These are phyloP conservation scores for Rhododendron vialii DNA, from an alignment of 148 eudicot species.

Conservation along the genomic window DNA sequence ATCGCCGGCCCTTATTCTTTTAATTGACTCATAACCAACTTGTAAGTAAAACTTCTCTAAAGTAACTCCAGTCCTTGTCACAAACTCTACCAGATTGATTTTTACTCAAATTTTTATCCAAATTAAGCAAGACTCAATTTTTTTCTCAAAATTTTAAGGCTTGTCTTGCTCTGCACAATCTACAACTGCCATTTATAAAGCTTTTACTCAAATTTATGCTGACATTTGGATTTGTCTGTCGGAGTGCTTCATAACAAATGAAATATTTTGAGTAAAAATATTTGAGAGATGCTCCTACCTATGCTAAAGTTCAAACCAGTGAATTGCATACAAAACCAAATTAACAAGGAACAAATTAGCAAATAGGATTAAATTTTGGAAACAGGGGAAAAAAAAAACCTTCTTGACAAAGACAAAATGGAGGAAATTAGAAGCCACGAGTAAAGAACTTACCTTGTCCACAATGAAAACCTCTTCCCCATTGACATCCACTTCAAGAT, in stretches of 20 bases:
- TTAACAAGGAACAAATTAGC: not conserved
- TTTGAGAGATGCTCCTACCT: no score
- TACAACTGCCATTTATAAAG: no score
- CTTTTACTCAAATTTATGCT: no score
- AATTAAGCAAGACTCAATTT: not conserved
- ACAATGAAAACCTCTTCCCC: constrained; percentile 78
- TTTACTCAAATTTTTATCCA: not conserved
- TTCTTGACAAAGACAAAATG: not conserved
- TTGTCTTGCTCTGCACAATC: not conserved
- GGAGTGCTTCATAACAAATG: not conserved
- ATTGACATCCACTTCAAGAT: constrained; percentile 83
- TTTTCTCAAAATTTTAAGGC: not conserved
- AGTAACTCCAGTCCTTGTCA: not conserved
- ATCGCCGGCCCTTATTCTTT: no score
- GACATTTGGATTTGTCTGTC: no score
- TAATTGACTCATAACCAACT: no score
- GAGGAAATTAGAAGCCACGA: constrained; percentile 5
- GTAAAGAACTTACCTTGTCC: constrained; percentile 54
- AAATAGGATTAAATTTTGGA: not conserved
- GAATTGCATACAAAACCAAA: not conserved
- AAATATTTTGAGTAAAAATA: no score
- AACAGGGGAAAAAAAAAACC: not conserved
- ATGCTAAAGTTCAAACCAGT: not conserved
- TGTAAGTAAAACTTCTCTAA: not conserved
- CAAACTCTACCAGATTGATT: not conserved